These are phyloP conservation scores for Galerina sulciceps DNA, from an alignment of 768 basidiomycete species.

Conservation along the genomic window DNA sequence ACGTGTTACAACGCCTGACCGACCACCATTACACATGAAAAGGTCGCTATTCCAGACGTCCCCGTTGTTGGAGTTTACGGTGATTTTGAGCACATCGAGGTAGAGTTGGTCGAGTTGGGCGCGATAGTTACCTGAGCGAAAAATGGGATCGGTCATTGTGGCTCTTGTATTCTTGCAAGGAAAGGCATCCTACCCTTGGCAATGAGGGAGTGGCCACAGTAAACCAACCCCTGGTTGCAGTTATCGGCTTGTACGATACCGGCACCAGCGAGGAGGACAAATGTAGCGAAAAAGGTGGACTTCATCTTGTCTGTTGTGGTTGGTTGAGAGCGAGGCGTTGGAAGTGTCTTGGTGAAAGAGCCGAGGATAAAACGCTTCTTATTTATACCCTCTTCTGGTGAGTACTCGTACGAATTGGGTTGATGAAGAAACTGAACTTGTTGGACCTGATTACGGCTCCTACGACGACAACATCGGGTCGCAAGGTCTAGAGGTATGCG, in stretches of 20 bases:
- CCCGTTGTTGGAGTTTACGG: background rate
- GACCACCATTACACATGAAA: background rate
- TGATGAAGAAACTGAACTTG: no score
- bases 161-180: no score
- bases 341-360: no score
- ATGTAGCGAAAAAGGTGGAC: background rate
- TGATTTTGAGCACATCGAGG: background rate
- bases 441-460: no score
- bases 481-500: no score
- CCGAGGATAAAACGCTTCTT: no score
- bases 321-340: no score
- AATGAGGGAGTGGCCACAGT: background rate
- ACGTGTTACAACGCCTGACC: background rate
- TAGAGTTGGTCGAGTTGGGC: background rate
- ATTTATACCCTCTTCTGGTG: no score
- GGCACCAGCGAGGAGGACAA: background rate
- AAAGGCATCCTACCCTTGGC: background rate
- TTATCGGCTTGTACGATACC: background rate
- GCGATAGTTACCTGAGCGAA: background rate
- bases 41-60: background rate
- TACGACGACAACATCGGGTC: no score
- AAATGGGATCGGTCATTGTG: background rate
- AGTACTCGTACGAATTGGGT: no score
- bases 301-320: background rate
- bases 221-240: background rate